Evolutionary conservation across 1,284 basidiomycete genomes (phyloP).

Genomic region (Schizopora paradoxa): DNA sequence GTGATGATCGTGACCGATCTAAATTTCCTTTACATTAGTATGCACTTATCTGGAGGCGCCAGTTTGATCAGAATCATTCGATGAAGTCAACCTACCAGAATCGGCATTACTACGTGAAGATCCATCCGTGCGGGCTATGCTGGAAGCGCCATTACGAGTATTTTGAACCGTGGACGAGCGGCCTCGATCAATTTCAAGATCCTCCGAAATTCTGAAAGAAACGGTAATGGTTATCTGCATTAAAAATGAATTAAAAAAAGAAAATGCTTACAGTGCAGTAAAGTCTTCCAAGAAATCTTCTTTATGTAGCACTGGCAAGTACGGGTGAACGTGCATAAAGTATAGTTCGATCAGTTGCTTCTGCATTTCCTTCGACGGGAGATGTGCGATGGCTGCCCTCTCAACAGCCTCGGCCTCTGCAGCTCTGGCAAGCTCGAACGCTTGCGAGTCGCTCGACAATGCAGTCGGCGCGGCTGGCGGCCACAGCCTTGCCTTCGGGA

Average conservation of each 20-base stretch:
- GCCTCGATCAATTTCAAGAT: background rate
- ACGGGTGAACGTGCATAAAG: conserved; percentile 73
- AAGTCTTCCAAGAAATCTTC: conserved; percentile 61
- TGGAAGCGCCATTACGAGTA: background rate
- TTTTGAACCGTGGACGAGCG: too few relatives aligned
- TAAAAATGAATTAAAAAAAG: background rate
- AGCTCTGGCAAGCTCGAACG: conserved; percentile 21
- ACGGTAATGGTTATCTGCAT: too few relatives aligned
- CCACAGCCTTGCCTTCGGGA: conserved; percentile 81
- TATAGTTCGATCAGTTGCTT: conserved; percentile 69
- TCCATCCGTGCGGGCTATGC: background rate
- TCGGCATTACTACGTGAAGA: too few relatives aligned
- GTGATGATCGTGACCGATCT: conserved; percentile 30
- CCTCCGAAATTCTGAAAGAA: background rate
- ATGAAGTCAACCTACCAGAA: conserved; percentile 3
- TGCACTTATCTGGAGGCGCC: conserved; percentile 21
- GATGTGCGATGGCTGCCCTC: conserved; percentile 26
- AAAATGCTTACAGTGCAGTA: conserved; percentile 35
- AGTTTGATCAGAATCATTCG: conserved; percentile 3
- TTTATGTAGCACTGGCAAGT: conserved; percentile 71
- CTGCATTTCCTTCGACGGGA: conserved; percentile 57
- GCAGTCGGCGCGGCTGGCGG: conserved; percentile 48
- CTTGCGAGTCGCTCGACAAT: conserved; percentile 16
- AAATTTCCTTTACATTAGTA: conserved; percentile 30
- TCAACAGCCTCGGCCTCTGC: conserved; percentile 35